Evolutionary conservation across 2,329 filamentous ascomycete species (phyloP), one percentile per base, ranked within the genome.

Genomic region (Karstenula rhodostoma): DNA sequence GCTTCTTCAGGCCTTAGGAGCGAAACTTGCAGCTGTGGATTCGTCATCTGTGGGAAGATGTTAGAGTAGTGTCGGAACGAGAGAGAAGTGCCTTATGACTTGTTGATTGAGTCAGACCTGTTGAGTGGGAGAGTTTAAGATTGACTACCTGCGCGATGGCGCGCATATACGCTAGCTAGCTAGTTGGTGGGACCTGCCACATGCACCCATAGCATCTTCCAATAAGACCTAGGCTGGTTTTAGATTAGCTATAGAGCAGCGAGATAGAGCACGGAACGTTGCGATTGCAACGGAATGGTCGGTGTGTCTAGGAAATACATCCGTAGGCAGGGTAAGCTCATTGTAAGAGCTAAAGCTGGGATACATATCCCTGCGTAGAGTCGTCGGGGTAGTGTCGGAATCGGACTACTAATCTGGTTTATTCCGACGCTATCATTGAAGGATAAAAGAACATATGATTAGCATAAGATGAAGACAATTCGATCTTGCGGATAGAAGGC

Each of bases 1-100:
- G 69, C 70, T 61, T 75, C 71, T 47, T 67, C 60, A 4, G 70
- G 68, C 25, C 60, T 63, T 29, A 77, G 66, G 10, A 67, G 66
- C 3, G 69, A 72, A 57, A 76, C 58, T 35, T 65, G 33, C 46
- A 76, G 70, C 44, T 64, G 67, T 4, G 71, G 53, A 47, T 68
- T 59, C 5, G 66, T 53, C 66, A 70, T 70, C 6, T 17, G 12
- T 17, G 2, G 13, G 35, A 40, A n/a, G 15, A 40, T 60, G 52
- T 53, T 17, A 7, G 8, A 19, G 17, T 19, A 40, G 5, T 40
- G 37, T 17, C 9, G 15, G 37, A 9, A n/a, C 17, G 37, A 19
- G 37, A 7, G 37, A 19, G 17, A 17, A 19, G n/a, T 2, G 37
- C 37, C 37, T 40, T 40, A 19, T 40, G n/a, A 15, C 13, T 17